phyloP scores from a whole-genome alignment of 768 basidiomycete species.

The Podaxis sp. region DNA sequence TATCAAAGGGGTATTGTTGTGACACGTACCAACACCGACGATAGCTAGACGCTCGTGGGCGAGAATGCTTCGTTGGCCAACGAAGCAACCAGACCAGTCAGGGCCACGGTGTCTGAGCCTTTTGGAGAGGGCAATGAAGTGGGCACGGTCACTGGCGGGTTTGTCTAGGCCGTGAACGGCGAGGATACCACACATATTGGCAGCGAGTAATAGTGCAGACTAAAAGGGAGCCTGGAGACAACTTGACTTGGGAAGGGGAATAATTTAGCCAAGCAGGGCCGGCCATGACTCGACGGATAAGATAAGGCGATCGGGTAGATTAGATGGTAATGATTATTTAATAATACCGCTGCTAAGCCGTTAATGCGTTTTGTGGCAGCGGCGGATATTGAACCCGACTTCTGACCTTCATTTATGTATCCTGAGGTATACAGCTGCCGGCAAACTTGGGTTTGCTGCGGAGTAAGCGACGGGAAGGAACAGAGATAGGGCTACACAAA shows the following conservation, averaged over 20 bases:
- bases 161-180: slow-evolving; percentile 81
- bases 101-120: slow-evolving; percentile 92
- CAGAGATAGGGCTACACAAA: neutral
- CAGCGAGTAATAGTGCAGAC: slow-evolving; percentile 11
- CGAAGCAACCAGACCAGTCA: slow-evolving; percentile 97
- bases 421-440: neutral
- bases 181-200: slow-evolving; percentile 88
- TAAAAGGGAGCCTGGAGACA: neutral
- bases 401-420: neutral
- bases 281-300: slow-evolving; percentile 18
- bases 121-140: slow-evolving; percentile 84
- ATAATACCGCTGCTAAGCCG: neutral
- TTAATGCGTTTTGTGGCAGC: neutral
- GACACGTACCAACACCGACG: slow-evolving; percentile 87
- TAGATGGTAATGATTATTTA: neutral
- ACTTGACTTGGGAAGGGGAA: slow-evolving; percentile 10
- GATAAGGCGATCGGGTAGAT: slow-evolving; percentile 12
- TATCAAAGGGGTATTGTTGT: neutral
- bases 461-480: neutral
- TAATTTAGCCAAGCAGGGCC: slow-evolving; percentile 18
- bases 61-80: slow-evolving; percentile 78
- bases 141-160: slow-evolving; percentile 65
- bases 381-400: neutral
- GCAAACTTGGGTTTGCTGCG: neutral
- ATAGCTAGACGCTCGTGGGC: slow-evolving; percentile 97